Evolutionary conservation across 257 asterid genomes (phyloP), one percentile per base, ranked within the genome.

Genomic region (Striga asiatica): DNA sequence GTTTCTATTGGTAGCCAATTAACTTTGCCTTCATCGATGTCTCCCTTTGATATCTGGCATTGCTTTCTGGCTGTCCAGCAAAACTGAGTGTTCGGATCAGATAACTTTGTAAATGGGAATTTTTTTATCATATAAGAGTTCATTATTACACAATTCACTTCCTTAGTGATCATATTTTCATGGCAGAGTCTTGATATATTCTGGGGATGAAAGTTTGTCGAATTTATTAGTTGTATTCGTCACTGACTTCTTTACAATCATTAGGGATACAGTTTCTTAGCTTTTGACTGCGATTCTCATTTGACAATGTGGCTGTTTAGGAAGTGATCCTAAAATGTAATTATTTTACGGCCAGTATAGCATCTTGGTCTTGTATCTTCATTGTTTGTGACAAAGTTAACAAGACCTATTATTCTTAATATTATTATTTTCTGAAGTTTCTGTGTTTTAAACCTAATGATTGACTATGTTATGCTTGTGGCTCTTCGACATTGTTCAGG

Each of bases 401-500:
- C n/a, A n/a, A n/a, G n/a, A n/a, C n/a, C n/a, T n/a, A n/a, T n/a
- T n/a, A n/a, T n/a, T n/a, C n/a, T n/a, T n/a, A n/a, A n/a, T n/a
- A 41, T 62, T 62, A 19, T 5, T 11, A n/a, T 50, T 41, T 62
- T 29, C 49, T 38, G 13, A 46, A 55, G 21, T 6, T 54, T 35
- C 42, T 7, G 13, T 19, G 13, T 18, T 51, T 63, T 32, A 11
- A 12, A 23, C 47, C 25, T 42, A 3, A 3, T 43, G 50, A 60
- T 39, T 20, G 18, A 37, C 22, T 20, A 18, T 41, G 20, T 14
- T 53, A 29, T 24, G 17, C 50, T 49, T 46, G 17, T 35, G 67
- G 45, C 31, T 12, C 45, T 21, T 60, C 31, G 24, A 49, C 22
- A 38, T 66, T 24, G 35, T 59, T 70, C 80, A 88, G 95, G 70